A percentile compares a stretch with the other conserved stretches of the same genome.
phyloP scores from a whole-genome alignment of 352 stramenopile genomes.

The Globisporangium radiosum region DNA sequence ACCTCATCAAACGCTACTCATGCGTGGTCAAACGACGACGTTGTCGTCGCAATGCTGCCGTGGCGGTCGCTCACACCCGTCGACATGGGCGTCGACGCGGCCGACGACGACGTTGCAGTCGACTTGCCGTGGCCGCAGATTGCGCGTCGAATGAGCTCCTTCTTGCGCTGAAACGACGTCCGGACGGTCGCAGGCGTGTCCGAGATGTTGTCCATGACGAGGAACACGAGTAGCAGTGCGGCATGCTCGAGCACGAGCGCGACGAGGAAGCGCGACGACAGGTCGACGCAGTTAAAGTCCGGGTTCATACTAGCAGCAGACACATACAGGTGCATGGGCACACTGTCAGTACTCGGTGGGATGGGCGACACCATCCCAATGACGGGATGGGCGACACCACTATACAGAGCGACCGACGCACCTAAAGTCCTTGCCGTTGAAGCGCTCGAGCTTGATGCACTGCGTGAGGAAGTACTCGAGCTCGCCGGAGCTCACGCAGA shows the following conservation, averaged over 20 bases:
- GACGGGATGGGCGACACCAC: too few relatives aligned
- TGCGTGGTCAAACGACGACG: conserved; percentile 9
- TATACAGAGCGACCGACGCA: conserved; percentile 11
- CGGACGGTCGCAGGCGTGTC: conserved; percentile 67
- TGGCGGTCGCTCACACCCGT: conserved; percentile 4
- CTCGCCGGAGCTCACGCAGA: conserved; percentile 79
- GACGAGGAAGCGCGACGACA: conserved; percentile 75
- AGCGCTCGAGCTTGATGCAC: conserved; percentile 63
- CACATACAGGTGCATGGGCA: too few relatives aligned
- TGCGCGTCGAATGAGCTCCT: conserved; percentile 77
- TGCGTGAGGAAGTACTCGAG: conserved; percentile 79
- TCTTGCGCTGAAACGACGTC: conserved; percentile 80
- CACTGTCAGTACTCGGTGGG: too few relatives aligned
- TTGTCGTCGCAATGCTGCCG: conserved; percentile 14
- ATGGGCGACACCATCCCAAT: too few relatives aligned
- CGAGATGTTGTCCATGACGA: conserved; percentile 78
- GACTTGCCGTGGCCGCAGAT: conserved; percentile 67
- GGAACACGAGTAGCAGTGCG: conserved; percentile 64
- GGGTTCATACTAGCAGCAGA: conserved; percentile 47
- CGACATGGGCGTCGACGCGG: conserved; percentile 13
- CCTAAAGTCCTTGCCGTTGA: conserved; percentile 81
- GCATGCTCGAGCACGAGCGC: conserved; percentile 72
- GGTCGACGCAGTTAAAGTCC: conserved; percentile 70
- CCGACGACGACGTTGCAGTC: conserved; percentile 8
- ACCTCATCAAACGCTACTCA: not conserved